A percentile compares a stretch with the other conserved stretches of the same genome.
These are phyloP conservation scores for Rhododendron simsii DNA, from an alignment of 148 eudicot species.

Conservation along the genomic window DNA sequence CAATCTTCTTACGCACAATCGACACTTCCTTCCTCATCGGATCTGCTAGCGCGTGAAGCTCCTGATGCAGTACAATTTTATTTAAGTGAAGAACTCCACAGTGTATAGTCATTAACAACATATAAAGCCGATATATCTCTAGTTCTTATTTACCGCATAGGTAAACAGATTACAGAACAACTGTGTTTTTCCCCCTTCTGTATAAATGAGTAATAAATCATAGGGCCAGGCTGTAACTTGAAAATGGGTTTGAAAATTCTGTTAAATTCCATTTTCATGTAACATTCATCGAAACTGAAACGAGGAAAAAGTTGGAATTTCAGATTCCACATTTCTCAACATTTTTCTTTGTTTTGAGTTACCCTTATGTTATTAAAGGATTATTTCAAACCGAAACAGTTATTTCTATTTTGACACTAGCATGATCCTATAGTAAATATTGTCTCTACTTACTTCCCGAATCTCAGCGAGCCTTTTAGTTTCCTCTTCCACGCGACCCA, in stretches of 20 bases:
- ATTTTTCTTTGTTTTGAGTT: background rate
- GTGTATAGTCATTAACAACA: background rate
- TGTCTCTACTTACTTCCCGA: constrained; percentile 53
- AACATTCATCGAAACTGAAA: background rate
- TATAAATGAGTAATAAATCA: background rate
- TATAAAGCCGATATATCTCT: background rate
- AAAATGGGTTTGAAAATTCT: background rate
- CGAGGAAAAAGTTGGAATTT: background rate
- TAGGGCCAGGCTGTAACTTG: background rate
- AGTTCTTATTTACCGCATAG: background rate
- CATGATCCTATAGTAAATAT: background rate
- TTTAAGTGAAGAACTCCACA: background rate
- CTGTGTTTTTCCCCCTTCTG: background rate
- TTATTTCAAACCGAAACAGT: background rate
- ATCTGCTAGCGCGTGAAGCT: constrained; percentile 63
- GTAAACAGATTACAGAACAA: background rate
- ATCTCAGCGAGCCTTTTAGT: constrained; percentile 84
- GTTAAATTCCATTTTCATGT: background rate
- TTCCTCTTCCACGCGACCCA: constrained; percentile 80
- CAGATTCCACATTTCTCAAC: background rate
- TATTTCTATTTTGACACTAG: background rate
- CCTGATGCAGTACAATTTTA: constrained; percentile 28
- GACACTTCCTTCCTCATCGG: constrained; percentile 80
- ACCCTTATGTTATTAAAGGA: background rate
- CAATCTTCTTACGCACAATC: constrained; percentile 58